phyloP scores from a whole-genome alignment of 2,329 filamentous ascomycete species.

The Fusarium sp. region DNA sequence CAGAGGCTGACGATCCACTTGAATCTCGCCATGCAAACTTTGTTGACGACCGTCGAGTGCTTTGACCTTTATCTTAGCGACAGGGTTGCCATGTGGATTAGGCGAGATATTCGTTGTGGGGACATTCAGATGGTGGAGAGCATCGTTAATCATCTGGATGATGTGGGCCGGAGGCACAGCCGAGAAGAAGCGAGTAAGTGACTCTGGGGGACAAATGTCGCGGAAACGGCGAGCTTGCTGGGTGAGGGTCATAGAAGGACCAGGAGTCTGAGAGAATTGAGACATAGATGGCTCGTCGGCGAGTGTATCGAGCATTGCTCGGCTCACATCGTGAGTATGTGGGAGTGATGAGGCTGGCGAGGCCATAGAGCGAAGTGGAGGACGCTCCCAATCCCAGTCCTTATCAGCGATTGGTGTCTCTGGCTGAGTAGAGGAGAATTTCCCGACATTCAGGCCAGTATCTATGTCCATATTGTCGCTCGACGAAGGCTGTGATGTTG shows the following conservation, averaged over 20 bases:
- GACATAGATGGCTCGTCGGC: slow-evolving; percentile 86
- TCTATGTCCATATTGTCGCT: slow-evolving; percentile 78
- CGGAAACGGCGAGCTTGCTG: slow-evolving; percentile 89
- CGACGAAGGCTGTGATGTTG: slow-evolving; percentile 57
- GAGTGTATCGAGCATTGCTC: slow-evolving; percentile 69
- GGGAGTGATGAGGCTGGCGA: slow-evolving; percentile 52
- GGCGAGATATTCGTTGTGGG: slow-evolving; percentile 67
- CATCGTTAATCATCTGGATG: slow-evolving; percentile 81
- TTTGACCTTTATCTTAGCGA: slow-evolving; percentile 76
- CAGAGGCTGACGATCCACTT: slow-evolving; percentile 73
- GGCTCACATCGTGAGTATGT: slow-evolving; percentile 48
- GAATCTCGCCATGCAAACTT: slow-evolving; percentile 77
- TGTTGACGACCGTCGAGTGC: slow-evolving; percentile 79
- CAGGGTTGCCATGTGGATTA: slow-evolving; percentile 63
- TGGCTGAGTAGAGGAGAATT: slow-evolving; percentile 85
- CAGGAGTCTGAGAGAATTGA: slow-evolving; percentile 84
- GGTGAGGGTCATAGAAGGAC: slow-evolving; percentile 84
- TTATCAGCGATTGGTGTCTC: slow-evolving; percentile 79
- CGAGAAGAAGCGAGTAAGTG: slow-evolving; percentile 92
- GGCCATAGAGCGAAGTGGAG: slow-evolving; percentile 65
- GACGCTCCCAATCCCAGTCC: slow-evolving; percentile 89
- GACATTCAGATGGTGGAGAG: slow-evolving; percentile 86
- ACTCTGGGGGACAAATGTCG: slow-evolving; percentile 89
- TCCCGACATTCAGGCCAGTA: slow-evolving; percentile 53
- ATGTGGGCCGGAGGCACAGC: slow-evolving; percentile 79